A percentile compares a stretch with the other conserved stretches of the same genome.
Conservation (phyloP, 2,329 filamentous ascomycete species). For the Aspergillus neoniger region DNA sequence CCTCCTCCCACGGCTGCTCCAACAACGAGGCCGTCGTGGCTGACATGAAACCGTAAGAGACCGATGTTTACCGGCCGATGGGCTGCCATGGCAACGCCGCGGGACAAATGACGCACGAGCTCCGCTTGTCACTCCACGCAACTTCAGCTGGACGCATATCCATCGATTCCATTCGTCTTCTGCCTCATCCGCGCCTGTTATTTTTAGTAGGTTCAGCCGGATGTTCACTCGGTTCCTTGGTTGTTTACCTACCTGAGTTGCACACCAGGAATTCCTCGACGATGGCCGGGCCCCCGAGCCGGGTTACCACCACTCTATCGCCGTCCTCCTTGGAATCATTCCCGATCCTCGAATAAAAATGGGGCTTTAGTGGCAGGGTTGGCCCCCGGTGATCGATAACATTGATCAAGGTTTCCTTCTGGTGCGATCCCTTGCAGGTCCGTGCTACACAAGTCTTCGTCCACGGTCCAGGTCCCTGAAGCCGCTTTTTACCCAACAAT, state of each 20-base stretch:
- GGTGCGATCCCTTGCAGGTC: neutral
- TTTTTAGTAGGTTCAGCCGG: constrained; percentile 19
- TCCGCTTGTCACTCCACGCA: constrained; percentile 8
- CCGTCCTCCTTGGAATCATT: neutral
- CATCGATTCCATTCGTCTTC: neutral
- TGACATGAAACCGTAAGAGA: constrained; percentile 21
- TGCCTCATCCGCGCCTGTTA: constrained; percentile 4
- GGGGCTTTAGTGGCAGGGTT: constrained; percentile 8
- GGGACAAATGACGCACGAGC: constrained; percentile 19
- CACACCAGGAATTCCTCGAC: neutral
- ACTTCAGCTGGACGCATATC: neutral
- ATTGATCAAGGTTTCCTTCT: neutral
- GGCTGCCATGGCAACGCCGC: constrained; percentile 42
- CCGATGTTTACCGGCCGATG: constrained; percentile 38
- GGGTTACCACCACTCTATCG: neutral
- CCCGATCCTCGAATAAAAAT: constrained; percentile 10
- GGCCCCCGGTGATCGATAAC: constrained; percentile 10
- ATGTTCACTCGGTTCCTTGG: neutral
- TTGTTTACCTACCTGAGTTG: neutral
- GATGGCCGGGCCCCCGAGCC: neutral
- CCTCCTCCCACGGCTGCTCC: constrained; percentile 11
- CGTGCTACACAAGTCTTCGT: neutral
- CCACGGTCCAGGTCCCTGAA: neutral
- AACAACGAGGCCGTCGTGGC: constrained; percentile 18
- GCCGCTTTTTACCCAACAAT: neutral